These are phyloP conservation scores for Psilocybe mexicana DNA, from an alignment of 1,284 basidiomycete species.

Conservation along the genomic window DNA sequence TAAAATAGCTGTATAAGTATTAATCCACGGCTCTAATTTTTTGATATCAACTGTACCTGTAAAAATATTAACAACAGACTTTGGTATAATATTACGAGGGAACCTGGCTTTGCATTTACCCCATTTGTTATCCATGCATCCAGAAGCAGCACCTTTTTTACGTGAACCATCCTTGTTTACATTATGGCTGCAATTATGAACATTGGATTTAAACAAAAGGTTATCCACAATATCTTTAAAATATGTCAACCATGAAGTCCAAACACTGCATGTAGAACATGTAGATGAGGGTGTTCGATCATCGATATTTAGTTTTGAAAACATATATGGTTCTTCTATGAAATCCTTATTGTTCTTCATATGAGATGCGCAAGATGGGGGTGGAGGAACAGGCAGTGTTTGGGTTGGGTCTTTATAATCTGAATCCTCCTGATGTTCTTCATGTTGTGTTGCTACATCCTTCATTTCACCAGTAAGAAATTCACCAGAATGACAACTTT, in stretches of 20 bases:
- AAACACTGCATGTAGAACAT: background rate
- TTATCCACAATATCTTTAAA: background rate
- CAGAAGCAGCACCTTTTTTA: background rate
- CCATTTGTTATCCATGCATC: background rate
- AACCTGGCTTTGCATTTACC: background rate
- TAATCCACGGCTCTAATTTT: no score
- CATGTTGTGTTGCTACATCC: background rate
- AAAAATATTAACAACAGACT: background rate
- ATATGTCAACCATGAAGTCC: background rate
- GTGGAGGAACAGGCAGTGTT: conserved; percentile 10
- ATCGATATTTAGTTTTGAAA: no score
- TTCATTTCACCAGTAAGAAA: conserved; percentile 15
- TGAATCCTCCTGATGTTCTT: background rate
- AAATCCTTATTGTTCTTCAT: no score
- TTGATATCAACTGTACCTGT: no score
- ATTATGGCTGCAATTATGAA: conserved; percentile 13
- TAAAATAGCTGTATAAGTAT: no score
- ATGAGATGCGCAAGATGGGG: background rate
- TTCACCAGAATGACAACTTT: conserved; percentile 7
- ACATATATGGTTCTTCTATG: no score
- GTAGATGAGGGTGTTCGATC: no score
- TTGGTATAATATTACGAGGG: background rate
- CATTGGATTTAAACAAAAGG: conserved; percentile 20
- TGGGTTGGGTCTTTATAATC: conserved; percentile 13
- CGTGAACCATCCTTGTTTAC: no score